Percentiles rank a stretch among this genome's conserved stretches.
Evolutionary conservation across 1,284 basidiomycete species (phyloP).

Genomic region (Microbotryum violaceum): DNA sequence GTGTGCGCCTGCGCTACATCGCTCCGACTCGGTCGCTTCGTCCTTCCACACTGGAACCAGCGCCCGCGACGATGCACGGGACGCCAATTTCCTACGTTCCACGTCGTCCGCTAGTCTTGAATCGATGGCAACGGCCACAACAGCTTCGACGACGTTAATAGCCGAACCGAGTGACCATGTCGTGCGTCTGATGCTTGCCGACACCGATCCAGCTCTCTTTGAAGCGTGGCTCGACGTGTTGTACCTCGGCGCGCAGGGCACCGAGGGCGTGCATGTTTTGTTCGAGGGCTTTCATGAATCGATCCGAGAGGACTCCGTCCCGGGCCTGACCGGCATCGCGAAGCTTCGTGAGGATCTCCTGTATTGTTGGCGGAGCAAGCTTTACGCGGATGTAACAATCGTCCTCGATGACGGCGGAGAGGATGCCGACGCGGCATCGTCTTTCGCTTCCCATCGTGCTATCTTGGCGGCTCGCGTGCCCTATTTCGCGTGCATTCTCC

Average conservation of each 20-base stretch:
- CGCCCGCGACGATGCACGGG: background rate
- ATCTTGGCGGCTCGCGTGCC: constrained; percentile 80
- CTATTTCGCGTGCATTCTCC: constrained; percentile 71
- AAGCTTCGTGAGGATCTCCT: constrained; percentile 59
- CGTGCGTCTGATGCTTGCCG: constrained; percentile 10
- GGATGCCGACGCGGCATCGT: constrained; percentile 52
- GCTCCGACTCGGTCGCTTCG: constrained; percentile 79
- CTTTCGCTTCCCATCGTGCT: constrained; percentile 87
- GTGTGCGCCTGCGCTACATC: constrained; percentile 44
- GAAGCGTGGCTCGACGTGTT: constrained; percentile 69
- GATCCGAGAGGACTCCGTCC: constrained; percentile 39
- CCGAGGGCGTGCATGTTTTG: constrained; percentile 81
- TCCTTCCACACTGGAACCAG: constrained; percentile 31
- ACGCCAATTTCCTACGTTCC: too few relatives aligned
- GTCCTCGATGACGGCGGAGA: constrained; percentile 54
- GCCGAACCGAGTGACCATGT: too few relatives aligned
- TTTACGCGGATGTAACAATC: constrained; percentile 83
- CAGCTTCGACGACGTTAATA: constrained; percentile 47
- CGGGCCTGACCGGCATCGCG: constrained; percentile 34
- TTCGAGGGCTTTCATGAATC: constrained; percentile 60
- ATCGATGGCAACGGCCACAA: too few relatives aligned
- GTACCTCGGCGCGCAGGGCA: constrained; percentile 69
- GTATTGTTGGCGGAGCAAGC: constrained; percentile 88
- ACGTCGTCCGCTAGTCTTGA: too few relatives aligned
- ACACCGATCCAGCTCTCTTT: constrained; percentile 30